These are phyloP conservation scores for Melanogaster broomeanus DNA, from an alignment of 768 basidiomycete species.

Conservation along the genomic window DNA sequence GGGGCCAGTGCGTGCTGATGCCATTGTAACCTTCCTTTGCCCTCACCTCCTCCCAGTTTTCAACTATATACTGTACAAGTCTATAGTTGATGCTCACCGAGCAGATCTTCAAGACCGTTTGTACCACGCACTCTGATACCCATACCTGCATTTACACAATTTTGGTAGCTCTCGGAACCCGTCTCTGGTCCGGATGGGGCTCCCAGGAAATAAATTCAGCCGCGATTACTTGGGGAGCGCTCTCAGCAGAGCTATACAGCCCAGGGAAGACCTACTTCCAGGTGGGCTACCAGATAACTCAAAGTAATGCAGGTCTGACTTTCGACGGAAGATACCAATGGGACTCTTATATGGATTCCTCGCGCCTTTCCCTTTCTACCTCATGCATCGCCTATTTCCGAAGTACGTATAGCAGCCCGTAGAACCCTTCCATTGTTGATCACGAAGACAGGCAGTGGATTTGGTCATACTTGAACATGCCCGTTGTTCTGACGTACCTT, in stretches of 20 bases:
- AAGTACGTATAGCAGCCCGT: conserved; percentile 16
- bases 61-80: conserved; percentile 21
- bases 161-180: conserved; percentile 14
- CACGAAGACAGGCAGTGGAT: conserved; percentile 8
- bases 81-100: conserved; percentile 14
- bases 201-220: conserved; percentile 55
- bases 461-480: conserved; percentile 27
- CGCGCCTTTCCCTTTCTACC: conserved; percentile 30
- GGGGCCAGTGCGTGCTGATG: conserved; percentile 42
- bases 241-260: conserved; percentile 53
- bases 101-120: conserved; percentile 11
- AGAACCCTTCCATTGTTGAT: not conserved
- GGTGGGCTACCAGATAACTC: conserved; percentile 32
- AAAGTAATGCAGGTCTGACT: not conserved
- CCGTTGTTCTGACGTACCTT: conserved; percentile 21
- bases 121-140: not conserved
- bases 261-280: conserved; percentile 46
- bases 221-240: conserved; percentile 56
- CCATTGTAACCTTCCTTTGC: too few relatives aligned
- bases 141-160: not conserved
- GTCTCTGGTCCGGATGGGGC: conserved; percentile 38
- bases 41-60: conserved; percentile 9
- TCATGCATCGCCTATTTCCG: conserved; percentile 18
- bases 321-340: conserved; percentile 13
- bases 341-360: conserved; percentile 34